Evolutionary conservation across 2,329 filamentous ascomycete species (phyloP), one percentile per base, ranked within the genome.

Genomic region (Fusarium mexicanum): DNA sequence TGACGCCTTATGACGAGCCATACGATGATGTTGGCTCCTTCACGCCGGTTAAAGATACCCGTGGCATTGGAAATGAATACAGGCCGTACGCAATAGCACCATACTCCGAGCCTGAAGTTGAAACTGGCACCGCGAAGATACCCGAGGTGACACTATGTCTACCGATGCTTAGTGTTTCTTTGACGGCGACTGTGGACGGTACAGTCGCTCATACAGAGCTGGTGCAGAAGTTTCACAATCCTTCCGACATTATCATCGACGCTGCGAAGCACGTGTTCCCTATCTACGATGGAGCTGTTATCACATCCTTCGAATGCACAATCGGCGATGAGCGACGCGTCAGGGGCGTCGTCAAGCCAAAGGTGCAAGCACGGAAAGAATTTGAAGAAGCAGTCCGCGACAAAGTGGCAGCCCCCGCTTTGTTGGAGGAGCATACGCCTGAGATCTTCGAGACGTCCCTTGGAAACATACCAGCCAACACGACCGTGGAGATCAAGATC

Each of bases 81-180:
- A 53, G 18, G 3, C 4, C 12, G 3, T 53, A 26, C 4, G 6
- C 50, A 2, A 2, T 16, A 11, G 2, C n/a, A 4, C 33, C 33
- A 11, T 37, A 14, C 0, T 5, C 13, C 8, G n/a, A 37, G 9
- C 8, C 18, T 7, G 13, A 14, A 8, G 17, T 4, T 2, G 14
- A 16, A 26, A 0, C 18, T 16, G 9, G 0, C 3, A 3, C 2
- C 2, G 6, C 17, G 1, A 24, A 37, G 2, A 8, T 16, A 12
- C 18, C 50, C 11, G 50, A 37, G 18, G 12, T 6, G 6, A 44
- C 38, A 1, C 17, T 55, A 2, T 62, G 31, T 9, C 48, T 62
- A 2, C 50, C 60, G 0, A 4, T 58, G 10, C 50, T 62, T 0
- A 46, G 7, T 1, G 60, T 58, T 0, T 24, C 50, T 1, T 10